Base-by-base conservation (phyloP, 2,329 filamentous ascomycete genomes). In the Monilinia polystroma region DNA sequence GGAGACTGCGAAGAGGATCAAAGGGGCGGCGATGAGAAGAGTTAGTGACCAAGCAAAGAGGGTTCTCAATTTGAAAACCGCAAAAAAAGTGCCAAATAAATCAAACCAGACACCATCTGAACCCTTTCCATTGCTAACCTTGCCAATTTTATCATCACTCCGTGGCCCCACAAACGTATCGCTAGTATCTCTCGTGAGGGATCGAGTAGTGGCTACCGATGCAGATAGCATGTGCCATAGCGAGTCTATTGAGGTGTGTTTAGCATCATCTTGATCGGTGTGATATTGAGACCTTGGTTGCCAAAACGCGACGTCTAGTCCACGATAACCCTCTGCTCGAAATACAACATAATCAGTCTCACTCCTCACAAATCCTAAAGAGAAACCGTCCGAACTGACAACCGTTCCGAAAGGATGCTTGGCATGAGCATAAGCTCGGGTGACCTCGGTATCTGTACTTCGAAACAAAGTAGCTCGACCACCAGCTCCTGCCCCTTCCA, bases 211-310 rank as follows among this genome's bases (percentile, higher is more conserved):
- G 8, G 88, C 85, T 32, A 97, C 79, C 7, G 93, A 87, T 18
- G 89, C 89, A 49, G 92, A 96, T 49, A 99, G 82, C 95, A 99
- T 98, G 77, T 98, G 93, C 93, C 93, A 98, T 26, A 98, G 78
- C 69, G 85, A 88, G 57, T 80, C 79, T 67, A 78, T 78, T n/a
- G 87, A 90, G 0, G 93, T 90, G 77, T 97, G 92, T 51, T 86
- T 86, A 3, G 88, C 83, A 75, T 96, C 92, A 76, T 99, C 95
- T 75, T 97, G 87, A 68, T 92, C 85, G 0, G 94, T 98, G 76
- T 99, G 95, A 74, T 99, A 99, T 67, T 91, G 83, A 26, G 92
- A 85, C 63, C 95, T 85, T 1, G 94, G 94, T 71, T 88, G 87
- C 80, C 92, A 94, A 78, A 98, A 99, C 8, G 95, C 93, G 68